Conservation (phyloP, 345 rosid genomes). For the Combretum micranthum region DNA sequence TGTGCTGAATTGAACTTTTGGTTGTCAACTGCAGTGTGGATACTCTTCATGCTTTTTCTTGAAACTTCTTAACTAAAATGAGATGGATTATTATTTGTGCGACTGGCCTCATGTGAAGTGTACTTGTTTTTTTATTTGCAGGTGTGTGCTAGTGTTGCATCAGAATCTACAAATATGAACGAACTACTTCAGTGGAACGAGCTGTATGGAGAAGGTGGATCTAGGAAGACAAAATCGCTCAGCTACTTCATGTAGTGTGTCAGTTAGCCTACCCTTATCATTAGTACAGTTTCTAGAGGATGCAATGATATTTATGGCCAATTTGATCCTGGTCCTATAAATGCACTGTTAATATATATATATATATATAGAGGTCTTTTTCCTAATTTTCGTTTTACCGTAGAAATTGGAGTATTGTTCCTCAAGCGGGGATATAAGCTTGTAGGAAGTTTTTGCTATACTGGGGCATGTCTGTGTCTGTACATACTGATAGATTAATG, state of each 20-base stretch:
- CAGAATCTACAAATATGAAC: slow-evolving; percentile 87
- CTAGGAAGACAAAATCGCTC: slow-evolving; percentile 77
- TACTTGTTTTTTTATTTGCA: slow-evolving; percentile 14
- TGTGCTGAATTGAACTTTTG: too few species aligned
- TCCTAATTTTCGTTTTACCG: too few species aligned
- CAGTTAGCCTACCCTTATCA: not conserved
- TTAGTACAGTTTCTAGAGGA: not conserved
- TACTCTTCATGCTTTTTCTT: too few species aligned
- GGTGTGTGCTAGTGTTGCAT: slow-evolving; percentile 98
- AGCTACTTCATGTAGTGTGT: slow-evolving; percentile 94
- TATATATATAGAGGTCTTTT: too few species aligned
- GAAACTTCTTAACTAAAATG: not conserved
- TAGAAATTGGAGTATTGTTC: too few species aligned
- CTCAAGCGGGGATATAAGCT: too few species aligned
- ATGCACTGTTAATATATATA: too few species aligned
- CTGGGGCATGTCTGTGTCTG: not conserved
- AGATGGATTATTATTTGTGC: not conserved
- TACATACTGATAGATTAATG: slow-evolving; percentile 2
- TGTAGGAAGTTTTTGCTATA: too few species aligned
- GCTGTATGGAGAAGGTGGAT: slow-evolving; percentile 95
- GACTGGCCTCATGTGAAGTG: not conserved
- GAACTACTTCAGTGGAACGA: slow-evolving; percentile 98
- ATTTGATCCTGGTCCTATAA: not conserved
- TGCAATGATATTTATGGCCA: not conserved
- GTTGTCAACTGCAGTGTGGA: too few species aligned